These are phyloP conservation scores for Cytospora chrysosperma DNA, from an alignment of 2,329 filamentous ascomycete genomes.

Conservation along the genomic window DNA sequence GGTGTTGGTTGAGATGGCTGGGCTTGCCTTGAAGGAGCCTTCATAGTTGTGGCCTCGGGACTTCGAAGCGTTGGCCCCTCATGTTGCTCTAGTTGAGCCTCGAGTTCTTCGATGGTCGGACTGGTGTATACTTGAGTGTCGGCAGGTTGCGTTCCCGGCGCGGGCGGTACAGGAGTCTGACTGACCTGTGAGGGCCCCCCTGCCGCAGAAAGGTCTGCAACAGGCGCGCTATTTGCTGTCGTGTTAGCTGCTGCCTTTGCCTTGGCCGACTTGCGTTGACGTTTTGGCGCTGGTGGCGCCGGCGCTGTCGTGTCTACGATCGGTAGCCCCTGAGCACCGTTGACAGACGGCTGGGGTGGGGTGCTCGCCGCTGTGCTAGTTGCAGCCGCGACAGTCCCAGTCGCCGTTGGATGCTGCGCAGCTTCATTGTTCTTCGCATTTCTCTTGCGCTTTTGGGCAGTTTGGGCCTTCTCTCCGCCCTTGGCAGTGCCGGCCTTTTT, in stretches of 20 bases:
- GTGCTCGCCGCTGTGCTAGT: not conserved
- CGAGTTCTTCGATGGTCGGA: conserved; percentile 24
- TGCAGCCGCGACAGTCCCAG: not conserved
- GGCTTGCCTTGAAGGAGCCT: conserved; percentile 7
- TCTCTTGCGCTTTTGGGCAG: conserved; percentile 35
- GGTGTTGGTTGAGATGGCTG: conserved; percentile 7
- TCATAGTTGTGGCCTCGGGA: conserved; percentile 8
- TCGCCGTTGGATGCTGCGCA: not conserved
- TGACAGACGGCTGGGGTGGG: not conserved
- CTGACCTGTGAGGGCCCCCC: conserved; percentile 4
- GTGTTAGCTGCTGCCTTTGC: conserved; percentile 27
- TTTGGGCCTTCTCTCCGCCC: conserved; percentile 2
- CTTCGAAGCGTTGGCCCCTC: conserved; percentile 11
- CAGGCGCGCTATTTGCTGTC: conserved; percentile 20
- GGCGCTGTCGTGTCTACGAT: conserved; percentile 26
- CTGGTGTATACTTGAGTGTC: conserved; percentile 20
- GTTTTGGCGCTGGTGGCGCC: conserved; percentile 36
- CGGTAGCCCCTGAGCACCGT: not conserved
- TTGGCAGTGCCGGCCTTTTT: conserved; percentile 6
- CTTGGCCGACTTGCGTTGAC: conserved; percentile 39
- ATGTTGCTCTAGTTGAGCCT: conserved; percentile 23
- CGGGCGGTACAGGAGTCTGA: conserved; percentile 12
- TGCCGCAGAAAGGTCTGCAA: conserved; percentile 9
- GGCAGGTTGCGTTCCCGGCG: conserved; percentile 7
- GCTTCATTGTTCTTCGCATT: conserved; percentile 27